Conservation (phyloP, 768 basidiomycete genomes). For the Suillus subalutaceus region DNA sequence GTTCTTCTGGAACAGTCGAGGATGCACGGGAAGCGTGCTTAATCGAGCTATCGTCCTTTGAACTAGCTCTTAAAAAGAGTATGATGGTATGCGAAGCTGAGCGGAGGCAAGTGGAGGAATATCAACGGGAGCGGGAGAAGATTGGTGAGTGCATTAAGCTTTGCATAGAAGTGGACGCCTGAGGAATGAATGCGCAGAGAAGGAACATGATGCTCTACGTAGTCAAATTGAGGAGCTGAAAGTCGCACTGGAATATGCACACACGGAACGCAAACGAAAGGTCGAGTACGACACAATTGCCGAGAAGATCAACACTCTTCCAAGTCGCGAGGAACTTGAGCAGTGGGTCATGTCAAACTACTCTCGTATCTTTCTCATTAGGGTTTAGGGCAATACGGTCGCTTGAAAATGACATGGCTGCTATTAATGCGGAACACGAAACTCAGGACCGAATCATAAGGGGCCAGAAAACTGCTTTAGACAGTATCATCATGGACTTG, state of each 20-base stretch:
- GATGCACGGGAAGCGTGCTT: constrained; percentile 82
- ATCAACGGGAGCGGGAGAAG: constrained; percentile 67
- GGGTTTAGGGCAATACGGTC: constrained; percentile 59
- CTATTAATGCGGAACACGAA: constrained; percentile 76
- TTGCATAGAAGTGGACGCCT: background rate
- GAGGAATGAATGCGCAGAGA: constrained; percentile 43
- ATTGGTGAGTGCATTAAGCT: constrained; percentile 58
- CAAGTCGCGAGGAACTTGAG: constrained; percentile 75
- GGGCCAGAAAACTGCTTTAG: constrained; percentile 69
- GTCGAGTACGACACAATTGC: constrained; percentile 87
- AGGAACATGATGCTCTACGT: constrained; percentile 68
- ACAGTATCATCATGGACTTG: constrained; percentile 65
- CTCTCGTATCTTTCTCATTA: background rate
- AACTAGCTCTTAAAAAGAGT: constrained; percentile 75
- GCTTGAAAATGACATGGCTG: constrained; percentile 77
- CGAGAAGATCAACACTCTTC: constrained; percentile 80
- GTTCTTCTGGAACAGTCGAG: constrained; percentile 43
- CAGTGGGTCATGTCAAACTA: constrained; percentile 51
- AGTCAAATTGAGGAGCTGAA: constrained; percentile 81
- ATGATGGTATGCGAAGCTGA: constrained; percentile 86
- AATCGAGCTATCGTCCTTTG: constrained; percentile 77
- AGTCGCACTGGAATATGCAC: constrained; percentile 74
- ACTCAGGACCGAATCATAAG: constrained; percentile 67
- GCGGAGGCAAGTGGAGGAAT: constrained; percentile 82
- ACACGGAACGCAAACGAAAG: constrained; percentile 72